phyloP scores from a whole-genome alignment of 78 protist species.

The Dictyostelium brefeldianum region DNA sequence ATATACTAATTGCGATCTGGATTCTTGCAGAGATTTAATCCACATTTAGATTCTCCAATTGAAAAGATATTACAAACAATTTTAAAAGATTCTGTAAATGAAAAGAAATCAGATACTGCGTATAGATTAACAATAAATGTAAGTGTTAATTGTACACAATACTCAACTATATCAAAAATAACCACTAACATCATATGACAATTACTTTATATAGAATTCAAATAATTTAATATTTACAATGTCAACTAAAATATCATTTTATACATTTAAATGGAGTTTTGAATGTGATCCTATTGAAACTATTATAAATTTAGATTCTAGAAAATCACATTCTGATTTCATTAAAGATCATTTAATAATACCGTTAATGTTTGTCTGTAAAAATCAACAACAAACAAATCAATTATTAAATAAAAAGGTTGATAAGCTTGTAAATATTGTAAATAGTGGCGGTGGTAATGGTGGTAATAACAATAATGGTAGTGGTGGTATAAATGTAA shows the following conservation, averaged over 20 bases:
- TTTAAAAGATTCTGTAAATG: slow-evolving; percentile 8
- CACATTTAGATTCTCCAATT: slow-evolving; percentile 39
- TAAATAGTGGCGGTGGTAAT: neutral
- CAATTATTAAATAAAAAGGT: neutral
- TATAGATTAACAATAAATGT: neutral
- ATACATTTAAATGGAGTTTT: slow-evolving; percentile 50
- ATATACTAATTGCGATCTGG: too few species aligned
- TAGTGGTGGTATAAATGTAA: neutral
- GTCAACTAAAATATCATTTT: slow-evolving; percentile 41
- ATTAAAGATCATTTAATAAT: slow-evolving; percentile 31
- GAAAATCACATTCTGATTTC: slow-evolving; percentile 38
- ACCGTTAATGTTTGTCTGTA: slow-evolving; percentile 6
- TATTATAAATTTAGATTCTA: slow-evolving; percentile 12
- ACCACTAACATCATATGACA: neutral
- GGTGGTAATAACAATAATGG: neutral
- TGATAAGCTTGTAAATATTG: neutral
- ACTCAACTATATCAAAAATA: too few species aligned
- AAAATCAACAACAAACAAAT: neutral
- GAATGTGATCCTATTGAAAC: slow-evolving; percentile 51
- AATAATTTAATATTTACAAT: slow-evolving; percentile 8
- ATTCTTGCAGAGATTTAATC: slow-evolving; percentile 13
- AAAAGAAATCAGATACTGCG: slow-evolving; percentile 16
- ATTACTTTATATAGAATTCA: neutral
- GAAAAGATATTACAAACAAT: slow-evolving; percentile 7
- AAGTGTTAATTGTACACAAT: neutral